phyloP scores from a whole-genome alignment of 2,329 filamentous ascomycete species.

The Didymella exigua region DNA sequence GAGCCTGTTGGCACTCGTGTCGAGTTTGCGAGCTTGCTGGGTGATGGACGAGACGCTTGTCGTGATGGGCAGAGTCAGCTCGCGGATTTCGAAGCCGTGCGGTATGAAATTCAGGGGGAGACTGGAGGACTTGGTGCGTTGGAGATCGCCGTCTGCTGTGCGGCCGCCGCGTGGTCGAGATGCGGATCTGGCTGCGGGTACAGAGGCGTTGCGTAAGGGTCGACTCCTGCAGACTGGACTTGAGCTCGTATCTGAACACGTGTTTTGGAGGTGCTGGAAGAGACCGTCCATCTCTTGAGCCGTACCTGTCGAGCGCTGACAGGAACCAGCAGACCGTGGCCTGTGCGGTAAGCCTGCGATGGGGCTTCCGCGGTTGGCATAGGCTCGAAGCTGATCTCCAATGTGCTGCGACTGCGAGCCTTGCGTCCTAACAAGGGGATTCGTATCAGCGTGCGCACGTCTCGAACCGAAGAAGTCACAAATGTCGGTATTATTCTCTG shows the following conservation, averaged over 20 bases:
- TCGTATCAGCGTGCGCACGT: neutral
- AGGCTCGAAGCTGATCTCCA: slow-evolving; percentile 11
- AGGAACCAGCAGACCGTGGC: neutral
- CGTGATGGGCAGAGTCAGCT: slow-evolving; percentile 16
- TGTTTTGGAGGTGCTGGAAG: neutral
- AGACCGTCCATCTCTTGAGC: slow-evolving; percentile 2
- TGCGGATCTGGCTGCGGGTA: neutral
- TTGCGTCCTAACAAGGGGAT: neutral
- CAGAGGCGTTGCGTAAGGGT: neutral
- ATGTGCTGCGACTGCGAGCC: neutral
- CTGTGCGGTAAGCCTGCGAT: neutral
- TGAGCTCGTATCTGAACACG: neutral
- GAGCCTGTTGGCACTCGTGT: slow-evolving; percentile 27
- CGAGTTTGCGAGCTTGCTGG: slow-evolving; percentile 21
- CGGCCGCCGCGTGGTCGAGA: neutral
- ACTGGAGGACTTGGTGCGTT: slow-evolving; percentile 44
- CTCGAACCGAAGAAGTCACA: slow-evolving; percentile 28
- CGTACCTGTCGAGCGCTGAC: neutral
- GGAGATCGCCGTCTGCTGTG: slow-evolving; percentile 14
- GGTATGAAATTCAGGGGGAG: slow-evolving; percentile 50
- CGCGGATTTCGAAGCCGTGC: slow-evolving; percentile 31
- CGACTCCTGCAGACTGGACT: neutral
- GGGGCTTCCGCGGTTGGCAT: slow-evolving; percentile 5
- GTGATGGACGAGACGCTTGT: slow-evolving; percentile 10
- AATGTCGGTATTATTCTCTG: slow-evolving; percentile 33